phyloP scores from a whole-genome alignment of 1,139 yeast species.

The Debaryomyces robertsiae region DNA sequence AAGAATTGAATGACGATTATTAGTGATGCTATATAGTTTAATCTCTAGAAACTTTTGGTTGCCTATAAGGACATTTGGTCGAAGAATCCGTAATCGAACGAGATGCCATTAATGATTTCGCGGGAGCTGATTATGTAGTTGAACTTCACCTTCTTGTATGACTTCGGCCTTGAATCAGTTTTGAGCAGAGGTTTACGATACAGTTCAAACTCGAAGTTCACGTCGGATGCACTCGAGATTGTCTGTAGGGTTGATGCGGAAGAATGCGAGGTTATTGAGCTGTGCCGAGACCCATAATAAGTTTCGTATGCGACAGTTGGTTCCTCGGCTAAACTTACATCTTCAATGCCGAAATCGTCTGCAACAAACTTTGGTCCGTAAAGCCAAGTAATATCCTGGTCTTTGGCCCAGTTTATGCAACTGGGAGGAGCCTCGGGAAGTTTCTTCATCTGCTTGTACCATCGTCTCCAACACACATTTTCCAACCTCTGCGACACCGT shows the following conservation, averaged over 20 bases:
- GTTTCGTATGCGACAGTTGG: neutral
- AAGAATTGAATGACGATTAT: too few relatives aligned
- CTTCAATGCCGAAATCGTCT: constrained; percentile 7
- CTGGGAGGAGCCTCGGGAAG: constrained; percentile 36
- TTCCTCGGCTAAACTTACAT: neutral
- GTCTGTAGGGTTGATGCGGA: constrained; percentile 6
- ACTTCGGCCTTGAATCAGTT: constrained; percentile 9
- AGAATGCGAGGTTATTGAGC: constrained; percentile 6
- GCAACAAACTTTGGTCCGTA: constrained; percentile 42
- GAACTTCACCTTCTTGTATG: constrained; percentile 39
- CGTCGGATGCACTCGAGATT: constrained; percentile 1
- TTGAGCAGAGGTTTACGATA: neutral
- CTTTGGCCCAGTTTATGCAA: constrained; percentile 47
- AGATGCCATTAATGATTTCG: constrained; percentile 45
- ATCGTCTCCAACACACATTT: constrained; percentile 48
- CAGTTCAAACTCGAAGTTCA: neutral
- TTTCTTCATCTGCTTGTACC: constrained; percentile 34
- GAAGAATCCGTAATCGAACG: constrained; percentile 47
- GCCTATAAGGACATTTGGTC: constrained; percentile 33
- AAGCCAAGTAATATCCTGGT: constrained; percentile 49
- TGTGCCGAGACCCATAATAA: constrained; percentile 4
- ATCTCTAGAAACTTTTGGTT: neutral
- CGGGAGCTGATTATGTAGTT: constrained; percentile 45
- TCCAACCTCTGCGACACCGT: constrained; percentile 32
- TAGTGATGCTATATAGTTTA: too few relatives aligned